Conservation (phyloP, 176 grass and related monocot genomes). For the Aegilops sharonensis region DNA sequence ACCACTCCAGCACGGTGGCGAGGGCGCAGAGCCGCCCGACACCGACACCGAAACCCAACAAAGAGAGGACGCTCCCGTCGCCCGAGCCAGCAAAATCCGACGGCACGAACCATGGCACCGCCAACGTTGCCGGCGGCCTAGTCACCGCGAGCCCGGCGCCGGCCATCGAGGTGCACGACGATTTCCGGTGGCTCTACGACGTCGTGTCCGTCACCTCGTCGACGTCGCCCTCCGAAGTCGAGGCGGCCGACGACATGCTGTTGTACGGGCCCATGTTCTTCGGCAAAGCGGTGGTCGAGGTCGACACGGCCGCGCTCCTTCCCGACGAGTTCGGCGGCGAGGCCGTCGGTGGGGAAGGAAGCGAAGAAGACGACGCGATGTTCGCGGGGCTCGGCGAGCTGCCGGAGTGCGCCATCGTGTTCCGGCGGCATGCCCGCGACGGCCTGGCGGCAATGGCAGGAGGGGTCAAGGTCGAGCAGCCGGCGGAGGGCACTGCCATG, state of each 20-base stretch:
- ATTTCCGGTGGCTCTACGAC: constrained; percentile 76
- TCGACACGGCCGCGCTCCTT: constrained; percentile 39
- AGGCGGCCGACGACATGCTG: constrained; percentile 44
- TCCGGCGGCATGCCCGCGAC: constrained; percentile 43
- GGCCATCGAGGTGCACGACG: constrained; percentile 50
- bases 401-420: constrained; percentile 82
- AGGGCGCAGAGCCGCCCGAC: constrained; percentile 40
- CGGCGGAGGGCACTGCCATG: constrained; percentile 36
- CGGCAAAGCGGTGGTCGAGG: constrained; percentile 22
- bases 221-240: constrained; percentile 41
- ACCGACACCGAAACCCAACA: constrained; percentile 12
- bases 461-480: constrained; percentile 39
- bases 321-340: constrained; percentile 45
- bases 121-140: neutral
- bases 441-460: constrained; percentile 13
- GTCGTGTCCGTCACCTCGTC: constrained; percentile 53
- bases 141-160: neutral
- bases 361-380: constrained; percentile 77
- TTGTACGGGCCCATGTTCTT: constrained; percentile 61
- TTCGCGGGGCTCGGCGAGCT: constrained; percentile 78
- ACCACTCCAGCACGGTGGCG: constrained; percentile 43
- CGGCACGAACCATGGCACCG: constrained; percentile 1
- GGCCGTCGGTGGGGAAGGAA: neutral
- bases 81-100: constrained; percentile 21
- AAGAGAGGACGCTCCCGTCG: neutral